Evolutionary conservation across 352 stramenopile genomes (phyloP).

Genomic region (Phytophthora cryptogea): DNA sequence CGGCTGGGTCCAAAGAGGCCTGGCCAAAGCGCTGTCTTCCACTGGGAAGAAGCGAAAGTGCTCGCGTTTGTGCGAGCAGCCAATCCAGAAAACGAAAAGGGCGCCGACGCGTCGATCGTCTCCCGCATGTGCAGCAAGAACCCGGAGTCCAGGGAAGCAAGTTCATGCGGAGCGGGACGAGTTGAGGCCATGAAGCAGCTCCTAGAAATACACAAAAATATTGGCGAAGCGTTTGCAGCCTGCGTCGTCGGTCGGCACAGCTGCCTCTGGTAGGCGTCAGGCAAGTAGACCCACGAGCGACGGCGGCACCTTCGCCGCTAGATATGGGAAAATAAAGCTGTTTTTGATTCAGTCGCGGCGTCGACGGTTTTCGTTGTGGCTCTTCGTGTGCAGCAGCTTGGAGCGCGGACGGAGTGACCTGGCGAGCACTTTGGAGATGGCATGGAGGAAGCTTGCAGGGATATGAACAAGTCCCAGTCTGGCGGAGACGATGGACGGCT

Average conservation of each 20-base stretch:
- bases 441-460: slow-evolving; percentile 20
- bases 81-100: slow-evolving; percentile 20
- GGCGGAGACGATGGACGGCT: slow-evolving; percentile 1
- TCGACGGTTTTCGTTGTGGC: slow-evolving; percentile 17
- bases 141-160: slow-evolving; percentile 6
- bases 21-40: neutral
- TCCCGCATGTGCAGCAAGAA: slow-evolving; percentile 9
- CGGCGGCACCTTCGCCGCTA: slow-evolving; percentile 16
- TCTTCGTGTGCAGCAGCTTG: slow-evolving; percentile 14
- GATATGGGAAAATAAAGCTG: slow-evolving; percentile 30
- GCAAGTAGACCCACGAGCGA: slow-evolving; percentile 7
- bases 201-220: slow-evolving; percentile 36
- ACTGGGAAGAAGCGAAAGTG: neutral
- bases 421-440: neutral
- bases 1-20: neutral
- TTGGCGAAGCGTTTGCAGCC: slow-evolving; percentile 16
- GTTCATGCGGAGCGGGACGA: slow-evolving; percentile 9
- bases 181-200: slow-evolving; percentile 23
- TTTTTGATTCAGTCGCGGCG: slow-evolving; percentile 17
- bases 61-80: slow-evolving; percentile 3
- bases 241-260: slow-evolving; percentile 7
- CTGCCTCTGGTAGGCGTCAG: slow-evolving; percentile 2
- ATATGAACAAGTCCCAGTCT: neutral
- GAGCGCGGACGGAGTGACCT: neutral
- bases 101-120: slow-evolving; percentile 8